Base-by-base conservation (phyloP, 345 rosid species). In the Lumnitzera racemosa region DNA sequence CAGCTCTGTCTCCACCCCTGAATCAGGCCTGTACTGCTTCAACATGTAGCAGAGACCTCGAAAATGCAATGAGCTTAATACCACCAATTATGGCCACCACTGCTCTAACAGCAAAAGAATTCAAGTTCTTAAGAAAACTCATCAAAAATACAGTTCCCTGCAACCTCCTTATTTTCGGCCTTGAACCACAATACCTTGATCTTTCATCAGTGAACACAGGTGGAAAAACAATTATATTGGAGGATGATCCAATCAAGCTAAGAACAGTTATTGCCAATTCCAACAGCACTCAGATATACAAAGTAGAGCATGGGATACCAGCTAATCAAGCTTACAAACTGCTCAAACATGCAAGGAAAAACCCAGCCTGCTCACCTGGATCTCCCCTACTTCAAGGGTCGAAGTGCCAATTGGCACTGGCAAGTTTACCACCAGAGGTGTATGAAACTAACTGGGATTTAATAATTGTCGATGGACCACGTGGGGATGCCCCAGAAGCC, bases 131-230 rank as follows among this genome's bases (percentile, higher is more conserved):
- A 11, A 68, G 76, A 9, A 71, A 77, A 47, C 70, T 83, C 47
- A 43, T 92, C 48, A 68, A 70, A 56, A 57, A 17, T 24, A 81
- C 57, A 69, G 76, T 81, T 27, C 98, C 96, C 47, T 87, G 98
- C 81, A 89, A 85, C 67, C 79, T 89, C 63, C 98, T 92, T 52
- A 74, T 85, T 59, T 87, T 89, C 13, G 96, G 96, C 56, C 69
- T 74, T 53, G 81, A 81, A 56, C 69, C 70, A 13, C 82, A 77
- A 59, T 80, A 87, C 76, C 69, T 83, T 41, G 71, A 58, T 63
- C 70, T 89, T 65, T 75, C 90, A 46, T 77, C 76, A 50, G 53
- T 83, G 59, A 92, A 89, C 72, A 76, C 75, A 36, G 80, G 78
- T 56, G 96, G 96, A 61, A 71, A 54, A 61, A 92, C 83, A 23